Percentiles rank a stretch among this genome's conserved stretches.
Evolutionary conservation across 1,284 basidiomycete genomes (phyloP).

Genomic region (Cryptococcus sp.): DNA sequence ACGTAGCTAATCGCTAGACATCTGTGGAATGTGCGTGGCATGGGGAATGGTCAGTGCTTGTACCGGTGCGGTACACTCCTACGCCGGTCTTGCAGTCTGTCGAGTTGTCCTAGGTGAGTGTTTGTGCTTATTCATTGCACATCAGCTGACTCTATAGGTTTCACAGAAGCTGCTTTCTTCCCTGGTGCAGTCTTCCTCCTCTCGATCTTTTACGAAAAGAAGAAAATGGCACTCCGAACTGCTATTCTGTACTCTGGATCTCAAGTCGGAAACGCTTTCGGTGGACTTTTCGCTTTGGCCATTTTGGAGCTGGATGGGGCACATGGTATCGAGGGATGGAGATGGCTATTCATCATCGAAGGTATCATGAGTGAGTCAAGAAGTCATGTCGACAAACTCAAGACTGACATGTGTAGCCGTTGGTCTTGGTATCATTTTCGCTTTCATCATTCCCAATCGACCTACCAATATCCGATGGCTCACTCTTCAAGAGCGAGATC

Average conservation of each 20-base stretch:
- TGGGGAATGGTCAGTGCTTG: constrained; percentile 41
- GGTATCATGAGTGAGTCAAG: constrained; percentile 1
- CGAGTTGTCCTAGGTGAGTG: constrained; percentile 32
- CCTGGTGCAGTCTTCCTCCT: constrained; percentile 37
- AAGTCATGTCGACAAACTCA: neutral
- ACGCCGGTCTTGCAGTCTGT: constrained; percentile 30
- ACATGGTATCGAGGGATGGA: constrained; percentile 36
- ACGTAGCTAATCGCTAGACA: constrained; percentile 5
- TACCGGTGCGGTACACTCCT: constrained; percentile 31
- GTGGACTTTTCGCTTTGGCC: constrained; percentile 39
- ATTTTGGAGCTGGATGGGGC: constrained; percentile 28
- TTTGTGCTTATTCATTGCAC: constrained; percentile 11
- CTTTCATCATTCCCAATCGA: constrained; percentile 38
- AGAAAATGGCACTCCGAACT: constrained; percentile 32
- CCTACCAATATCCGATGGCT: constrained; percentile 32
- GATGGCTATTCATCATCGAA: constrained; percentile 24
- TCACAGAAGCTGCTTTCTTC: constrained; percentile 17
- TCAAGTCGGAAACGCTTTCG: constrained; percentile 45
- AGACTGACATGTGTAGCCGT: constrained; percentile 21
- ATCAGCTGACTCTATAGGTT: constrained; percentile 2
- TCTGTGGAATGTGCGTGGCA: constrained; percentile 5
- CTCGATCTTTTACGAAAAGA: constrained; percentile 32
- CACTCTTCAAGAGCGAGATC: constrained; percentile 30
- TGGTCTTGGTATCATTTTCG: constrained; percentile 28
- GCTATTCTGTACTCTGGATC: constrained; percentile 40